phyloP scores from a whole-genome alignment of 495 filamentous ascomycete genomes.

The Xylaria grammica region DNA sequence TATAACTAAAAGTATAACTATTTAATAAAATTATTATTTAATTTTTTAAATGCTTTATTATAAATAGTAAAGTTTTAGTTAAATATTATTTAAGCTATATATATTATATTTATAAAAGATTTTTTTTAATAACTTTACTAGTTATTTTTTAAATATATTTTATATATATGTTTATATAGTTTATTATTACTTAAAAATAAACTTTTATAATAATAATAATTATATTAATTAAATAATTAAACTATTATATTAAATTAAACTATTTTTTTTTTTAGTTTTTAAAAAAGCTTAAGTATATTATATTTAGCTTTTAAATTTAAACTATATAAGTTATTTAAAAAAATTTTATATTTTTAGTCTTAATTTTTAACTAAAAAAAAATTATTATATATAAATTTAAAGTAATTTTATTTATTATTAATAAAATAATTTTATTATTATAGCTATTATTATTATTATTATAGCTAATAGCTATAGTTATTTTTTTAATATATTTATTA shows the following conservation, averaged over 20 bases:
- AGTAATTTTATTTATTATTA: background rate
- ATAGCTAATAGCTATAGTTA: no score
- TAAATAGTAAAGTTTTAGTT: no score
- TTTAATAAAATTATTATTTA: background rate
- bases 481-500: conserved; percentile 4
- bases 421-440: background rate
- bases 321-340: no score
- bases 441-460: background rate
- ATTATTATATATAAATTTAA: background rate
- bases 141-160: no score
- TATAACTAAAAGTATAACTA: background rate
- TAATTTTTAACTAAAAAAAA: background rate
- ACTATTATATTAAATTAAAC: background rate
- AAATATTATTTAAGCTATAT: background rate
- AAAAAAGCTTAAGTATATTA: background rate
- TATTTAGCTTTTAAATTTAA: background rate
- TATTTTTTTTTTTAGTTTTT: background rate
- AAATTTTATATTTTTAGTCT: background rate
- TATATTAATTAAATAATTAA: background rate
- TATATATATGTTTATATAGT: no score
- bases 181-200: no score
- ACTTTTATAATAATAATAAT: background rate
- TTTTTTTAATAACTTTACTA: no score
- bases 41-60: background rate
- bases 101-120: background rate